phyloP scores from a whole-genome alignment of 176 grass and related monocot species.

The Themeda triandra region DNA sequence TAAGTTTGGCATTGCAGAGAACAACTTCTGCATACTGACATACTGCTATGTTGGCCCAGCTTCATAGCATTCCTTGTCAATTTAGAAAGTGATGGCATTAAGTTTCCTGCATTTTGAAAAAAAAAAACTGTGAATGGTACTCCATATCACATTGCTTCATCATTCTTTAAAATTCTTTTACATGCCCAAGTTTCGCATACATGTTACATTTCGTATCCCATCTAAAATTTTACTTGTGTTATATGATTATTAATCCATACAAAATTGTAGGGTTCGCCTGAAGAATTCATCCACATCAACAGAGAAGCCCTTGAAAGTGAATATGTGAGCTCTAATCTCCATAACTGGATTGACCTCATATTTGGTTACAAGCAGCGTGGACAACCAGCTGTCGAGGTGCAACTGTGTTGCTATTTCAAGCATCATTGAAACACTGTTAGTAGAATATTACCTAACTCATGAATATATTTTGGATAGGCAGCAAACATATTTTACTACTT shows the following conservation, averaged over 20 bases:
- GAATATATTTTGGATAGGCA: constrained; percentile 51
- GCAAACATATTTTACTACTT: constrained; percentile 99
- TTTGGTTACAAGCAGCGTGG: constrained; percentile 99
- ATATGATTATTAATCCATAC: constrained; percentile 14
- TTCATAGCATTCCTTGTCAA: constrained; percentile 18
- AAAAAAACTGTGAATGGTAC: no score
- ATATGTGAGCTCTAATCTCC: constrained; percentile 98
- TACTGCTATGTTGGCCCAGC: neutral
- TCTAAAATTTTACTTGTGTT: constrained; percentile 11
- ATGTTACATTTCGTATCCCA: neutral
- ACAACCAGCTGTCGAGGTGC: constrained; percentile 93
- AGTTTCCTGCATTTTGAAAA: no score
- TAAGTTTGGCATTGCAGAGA: constrained; percentile 10
- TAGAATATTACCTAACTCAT: constrained; percentile 13
- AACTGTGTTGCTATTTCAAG: constrained; percentile 9
- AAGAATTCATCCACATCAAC: constrained; percentile 92
- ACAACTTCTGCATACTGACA: neutral
- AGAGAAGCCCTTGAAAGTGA: constrained; percentile 98
- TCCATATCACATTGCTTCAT: no score
- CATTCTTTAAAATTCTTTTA: no score
- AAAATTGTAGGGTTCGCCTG: constrained; percentile 66
- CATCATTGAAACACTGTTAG: constrained; percentile 5
- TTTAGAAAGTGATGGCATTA: neutral
- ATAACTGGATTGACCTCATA: constrained; percentile 97
- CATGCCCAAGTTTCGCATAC: neutral